Percentiles rank a stretch among this genome's conserved stretches.
Conservation (phyloP, 2,329 filamentous ascomycete genomes). For the Trichoderma sp. region DNA sequence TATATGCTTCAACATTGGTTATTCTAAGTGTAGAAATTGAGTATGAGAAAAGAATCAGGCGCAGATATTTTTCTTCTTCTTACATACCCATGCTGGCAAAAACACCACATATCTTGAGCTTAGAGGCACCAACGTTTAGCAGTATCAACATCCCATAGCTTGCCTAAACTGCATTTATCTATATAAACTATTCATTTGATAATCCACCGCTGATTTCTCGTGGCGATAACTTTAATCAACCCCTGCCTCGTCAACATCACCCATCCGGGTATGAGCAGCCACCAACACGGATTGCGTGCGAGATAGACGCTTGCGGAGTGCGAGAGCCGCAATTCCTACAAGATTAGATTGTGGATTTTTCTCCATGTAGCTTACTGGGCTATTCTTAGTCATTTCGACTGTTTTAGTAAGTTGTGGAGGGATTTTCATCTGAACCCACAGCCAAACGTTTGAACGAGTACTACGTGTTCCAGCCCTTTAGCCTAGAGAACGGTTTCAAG, state of each 20-base stretch:
- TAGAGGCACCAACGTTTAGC: not conserved
- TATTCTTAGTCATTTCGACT: not conserved
- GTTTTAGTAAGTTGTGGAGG: not conserved
- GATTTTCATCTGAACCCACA: not conserved
- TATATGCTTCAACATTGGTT: not conserved
- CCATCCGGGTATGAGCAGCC: no score
- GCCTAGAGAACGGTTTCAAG: not conserved
- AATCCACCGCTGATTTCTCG: no score
- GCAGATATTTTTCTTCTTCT: no score
- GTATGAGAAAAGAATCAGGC: no score
- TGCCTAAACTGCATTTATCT: no score
- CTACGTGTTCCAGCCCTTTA: not conserved
- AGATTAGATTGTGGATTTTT: not conserved
- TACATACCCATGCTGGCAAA: no score
- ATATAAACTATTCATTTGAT: no score
- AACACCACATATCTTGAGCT: not conserved
- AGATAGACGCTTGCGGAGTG: not conserved
- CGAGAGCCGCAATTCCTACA: not conserved
- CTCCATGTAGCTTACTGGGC: not conserved
- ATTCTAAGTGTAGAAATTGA: not conserved
- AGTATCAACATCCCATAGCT: not conserved
- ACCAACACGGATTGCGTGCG: no score
- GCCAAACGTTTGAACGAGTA: not conserved
- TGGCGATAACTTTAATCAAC: no score
- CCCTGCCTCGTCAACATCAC: no score